phyloP scores from a whole-genome alignment of 1,284 basidiomycete genomes.

The Austroboletus novae-zelandiae region DNA sequence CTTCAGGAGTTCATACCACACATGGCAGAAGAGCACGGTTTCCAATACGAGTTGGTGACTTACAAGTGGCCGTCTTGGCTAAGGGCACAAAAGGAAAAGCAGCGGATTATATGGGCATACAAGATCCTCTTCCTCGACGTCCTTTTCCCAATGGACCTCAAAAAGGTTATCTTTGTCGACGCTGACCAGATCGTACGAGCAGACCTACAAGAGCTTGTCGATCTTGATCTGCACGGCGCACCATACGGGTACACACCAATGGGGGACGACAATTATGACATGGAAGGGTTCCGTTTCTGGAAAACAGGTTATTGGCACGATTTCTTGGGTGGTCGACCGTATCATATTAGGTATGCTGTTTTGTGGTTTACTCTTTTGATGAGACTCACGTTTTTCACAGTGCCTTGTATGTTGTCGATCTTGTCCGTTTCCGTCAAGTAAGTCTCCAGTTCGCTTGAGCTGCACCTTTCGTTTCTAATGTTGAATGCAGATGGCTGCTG shows the following conservation, averaged over 20 bases:
- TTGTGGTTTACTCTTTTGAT: not conserved
- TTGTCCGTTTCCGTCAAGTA: conserved; percentile 90
- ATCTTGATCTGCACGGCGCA: conserved; percentile 86
- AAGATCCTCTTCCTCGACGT: conserved; percentile 99
- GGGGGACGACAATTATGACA: conserved; percentile 92
- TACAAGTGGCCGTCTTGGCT: conserved; percentile 99
- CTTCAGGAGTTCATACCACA: conserved; percentile 90
- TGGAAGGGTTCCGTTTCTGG: conserved; percentile 99
- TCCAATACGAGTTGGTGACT: conserved; percentile 95
- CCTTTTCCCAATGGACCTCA: conserved; percentile 96
- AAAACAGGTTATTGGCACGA: conserved; percentile 94
- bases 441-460: conserved; percentile 14
- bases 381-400: conserved; percentile 39
- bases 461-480: conserved; percentile 5
- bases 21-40: conserved; percentile 85
- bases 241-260: conserved; percentile 97
- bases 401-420: conserved; percentile 94
- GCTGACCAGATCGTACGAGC: conserved; percentile 96
- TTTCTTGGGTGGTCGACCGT: conserved; percentile 76
- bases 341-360: conserved; percentile 81
- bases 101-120: conserved; percentile 99
- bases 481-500: conserved; percentile 65
- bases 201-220: conserved; percentile 91
- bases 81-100: conserved; percentile 94
- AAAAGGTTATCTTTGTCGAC: conserved; percentile 98